Base-by-base conservation (phyloP, 768 basidiomycete genomes). In the Suillus occidentalis region DNA sequence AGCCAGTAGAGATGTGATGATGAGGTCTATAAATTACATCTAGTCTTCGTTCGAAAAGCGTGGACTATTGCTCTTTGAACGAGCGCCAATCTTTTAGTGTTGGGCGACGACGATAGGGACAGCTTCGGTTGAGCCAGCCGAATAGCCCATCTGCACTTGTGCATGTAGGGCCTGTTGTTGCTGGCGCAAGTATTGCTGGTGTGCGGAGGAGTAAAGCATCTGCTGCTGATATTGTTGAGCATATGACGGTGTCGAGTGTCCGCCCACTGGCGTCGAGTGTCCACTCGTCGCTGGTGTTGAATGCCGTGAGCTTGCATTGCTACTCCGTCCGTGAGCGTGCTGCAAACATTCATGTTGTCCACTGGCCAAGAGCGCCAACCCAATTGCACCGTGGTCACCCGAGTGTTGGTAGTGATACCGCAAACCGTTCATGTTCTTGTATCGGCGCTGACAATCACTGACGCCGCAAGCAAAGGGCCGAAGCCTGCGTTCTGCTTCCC, bases 381-480 rank as follows among this genome's bases (percentile, higher is more conserved):
- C 97, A 49, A 94, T 83, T 7, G 91, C 90, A 4, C 97, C 97
- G 76, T 99, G 97, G 50, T 95, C 94, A 13, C 96, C 97, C 25
- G 91, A 91, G 77, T 99, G 97, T 76, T 95, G 92, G 74, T 98
- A 99, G 78, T 99, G 97, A 68, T 99, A 99, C 72, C 92, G 79
- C 67, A 98, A 80, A 0, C 97, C 97, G 76, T 98, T 98, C 95
- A 98, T 97, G 74, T 99, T 98, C 85, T 98, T 95, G 81, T 98
- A 99, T 72, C 96, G 78, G 72, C 96, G 85, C 74, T 85, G 83
- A 71, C 92, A 93, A 68, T 92, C 91, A 22, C 92, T 91, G 6
- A 96, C 91, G 7, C 92, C 90, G 70, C 95, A 98, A 0, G 92
- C 91, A 73, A 92, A 98, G 4, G 95, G 95, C 45, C 92, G 80